phyloP scores from a whole-genome alignment of 2,329 filamentous ascomycete genomes.

The Nothophaeocryptopus gaeumannii region DNA sequence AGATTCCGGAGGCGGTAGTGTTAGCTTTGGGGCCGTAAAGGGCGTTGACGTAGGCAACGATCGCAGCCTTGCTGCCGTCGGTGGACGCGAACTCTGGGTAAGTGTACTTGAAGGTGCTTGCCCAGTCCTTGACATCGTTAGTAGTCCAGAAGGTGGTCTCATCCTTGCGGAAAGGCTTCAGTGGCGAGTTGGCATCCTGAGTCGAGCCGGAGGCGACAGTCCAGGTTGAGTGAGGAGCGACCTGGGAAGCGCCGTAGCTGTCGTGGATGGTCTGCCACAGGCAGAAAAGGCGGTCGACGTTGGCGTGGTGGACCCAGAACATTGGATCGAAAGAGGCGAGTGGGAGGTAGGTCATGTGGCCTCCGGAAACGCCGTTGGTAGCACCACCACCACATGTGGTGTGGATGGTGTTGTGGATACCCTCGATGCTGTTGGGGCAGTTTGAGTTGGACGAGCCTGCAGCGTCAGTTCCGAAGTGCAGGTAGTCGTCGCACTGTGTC shows the following conservation, averaged over 20 bases:
- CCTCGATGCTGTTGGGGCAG: conserved; percentile 28
- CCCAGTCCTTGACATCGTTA: conserved; percentile 54
- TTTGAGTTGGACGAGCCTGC: conserved; percentile 17
- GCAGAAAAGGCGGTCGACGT: conserved; percentile 35
- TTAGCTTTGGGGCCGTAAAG: conserved; percentile 51
- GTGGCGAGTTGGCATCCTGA: conserved; percentile 20
- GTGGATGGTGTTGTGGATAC: conserved; percentile 31
- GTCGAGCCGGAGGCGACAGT: conserved; percentile 28
- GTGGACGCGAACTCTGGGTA: conserved; percentile 64
- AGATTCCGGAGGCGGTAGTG: conserved; percentile 7
- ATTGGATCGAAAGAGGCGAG: conserved; percentile 33
- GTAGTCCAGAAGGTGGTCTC: conserved; percentile 65
- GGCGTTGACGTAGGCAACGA: conserved; percentile 49
- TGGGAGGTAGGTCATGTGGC: conserved; percentile 35
- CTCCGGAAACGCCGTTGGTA: conserved; percentile 17
- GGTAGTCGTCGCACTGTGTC: conserved; percentile 25
- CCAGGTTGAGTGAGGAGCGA: conserved; percentile 30
- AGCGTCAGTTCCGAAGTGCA: conserved; percentile 28
- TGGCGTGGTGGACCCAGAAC: conserved; percentile 38
- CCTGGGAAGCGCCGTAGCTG: conserved; percentile 27
- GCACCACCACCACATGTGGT: conserved; percentile 24
- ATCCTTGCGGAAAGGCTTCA: conserved; percentile 63
- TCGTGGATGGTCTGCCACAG: conserved; percentile 35
- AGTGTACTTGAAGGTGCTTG: conserved; percentile 66
- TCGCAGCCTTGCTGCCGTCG: conserved; percentile 39